phyloP scores from a whole-genome alignment of 768 basidiomycete species.

The Boletellus ananas region DNA sequence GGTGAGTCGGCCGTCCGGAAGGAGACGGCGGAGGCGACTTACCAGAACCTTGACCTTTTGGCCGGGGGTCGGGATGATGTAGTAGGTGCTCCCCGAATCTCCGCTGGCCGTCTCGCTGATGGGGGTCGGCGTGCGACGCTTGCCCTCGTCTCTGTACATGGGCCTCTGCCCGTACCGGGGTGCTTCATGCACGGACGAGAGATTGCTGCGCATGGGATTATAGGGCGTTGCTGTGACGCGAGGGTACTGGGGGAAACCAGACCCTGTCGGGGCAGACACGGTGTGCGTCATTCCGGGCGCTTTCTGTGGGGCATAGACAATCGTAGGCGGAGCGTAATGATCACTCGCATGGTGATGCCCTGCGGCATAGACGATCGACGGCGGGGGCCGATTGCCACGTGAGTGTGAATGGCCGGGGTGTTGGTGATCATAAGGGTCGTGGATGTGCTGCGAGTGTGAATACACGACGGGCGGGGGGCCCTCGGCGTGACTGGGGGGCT shows the following conservation, averaged over 20 bases:
- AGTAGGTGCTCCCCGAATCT: slow-evolving; percentile 69
- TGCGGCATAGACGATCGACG: slow-evolving; percentile 62
- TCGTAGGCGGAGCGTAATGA: slow-evolving; percentile 57
- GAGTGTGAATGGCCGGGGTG: slow-evolving; percentile 36
- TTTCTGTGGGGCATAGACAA: slow-evolving; percentile 52
- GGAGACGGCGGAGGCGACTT: slow-evolving; percentile 32
- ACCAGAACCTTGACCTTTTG: slow-evolving; percentile 75
- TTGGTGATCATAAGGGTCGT: slow-evolving; percentile 30
- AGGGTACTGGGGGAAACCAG: slow-evolving; percentile 37
- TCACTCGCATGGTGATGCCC: slow-evolving; percentile 38
- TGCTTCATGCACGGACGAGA: slow-evolving; percentile 38
- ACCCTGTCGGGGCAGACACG: slow-evolving; percentile 54
- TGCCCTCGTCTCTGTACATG: slow-evolving; percentile 26
- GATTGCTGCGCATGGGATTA: slow-evolving; percentile 37
- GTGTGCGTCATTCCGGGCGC: slow-evolving; percentile 66
- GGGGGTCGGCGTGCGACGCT: slow-evolving; percentile 35
- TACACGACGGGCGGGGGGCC: slow-evolving; percentile 31
- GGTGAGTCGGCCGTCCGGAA: no score
- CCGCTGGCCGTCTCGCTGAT: slow-evolving; percentile 41
- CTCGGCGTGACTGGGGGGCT: slow-evolving; percentile 21
- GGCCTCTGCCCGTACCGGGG: slow-evolving; percentile 28
- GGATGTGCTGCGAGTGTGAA: slow-evolving; percentile 41
- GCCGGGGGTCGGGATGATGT: slow-evolving; percentile 65
- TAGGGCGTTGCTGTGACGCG: slow-evolving; percentile 41
- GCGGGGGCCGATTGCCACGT: slow-evolving; percentile 39